Conservation (phyloP, 805 yeast species). For the Vanderwaltozyma polyspora region DNA sequence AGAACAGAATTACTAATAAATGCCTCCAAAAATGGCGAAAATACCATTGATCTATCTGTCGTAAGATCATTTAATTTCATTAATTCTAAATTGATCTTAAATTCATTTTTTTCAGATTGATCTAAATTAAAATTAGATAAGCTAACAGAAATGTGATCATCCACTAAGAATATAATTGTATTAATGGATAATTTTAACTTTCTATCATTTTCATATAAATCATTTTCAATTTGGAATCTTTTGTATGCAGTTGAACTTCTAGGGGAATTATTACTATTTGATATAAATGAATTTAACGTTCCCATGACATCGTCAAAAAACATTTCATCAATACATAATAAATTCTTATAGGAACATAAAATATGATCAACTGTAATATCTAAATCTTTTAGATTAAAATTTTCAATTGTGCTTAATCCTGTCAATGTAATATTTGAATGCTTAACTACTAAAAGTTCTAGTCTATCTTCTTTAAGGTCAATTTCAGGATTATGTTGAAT, state of each 20-base stretch:
- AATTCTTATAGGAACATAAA: background rate
- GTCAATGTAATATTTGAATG: background rate
- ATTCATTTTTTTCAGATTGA: background rate
- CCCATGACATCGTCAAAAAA: background rate
- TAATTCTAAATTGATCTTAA: background rate
- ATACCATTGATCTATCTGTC: background rate
- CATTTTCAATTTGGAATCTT: slow-evolving; percentile 4
- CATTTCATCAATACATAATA: background rate
- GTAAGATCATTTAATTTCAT: background rate
- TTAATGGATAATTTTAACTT: background rate
- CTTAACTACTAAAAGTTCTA: background rate
- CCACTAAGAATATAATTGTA: background rate
- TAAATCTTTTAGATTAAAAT: background rate
- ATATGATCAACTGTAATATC: background rate
- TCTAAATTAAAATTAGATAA: background rate
- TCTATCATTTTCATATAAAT: background rate
- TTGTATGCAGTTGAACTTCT: slow-evolving; percentile 1
- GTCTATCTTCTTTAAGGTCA: background rate
- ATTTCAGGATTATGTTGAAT: background rate
- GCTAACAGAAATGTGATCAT: background rate
- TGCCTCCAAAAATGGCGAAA: background rate
- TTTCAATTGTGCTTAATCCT: background rate
- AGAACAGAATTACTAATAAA: background rate
- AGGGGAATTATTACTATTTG: background rate
- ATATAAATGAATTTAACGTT: background rate